A percentile compares a stretch with the other conserved stretches of the same genome.
Evolutionary conservation across 2,329 filamentous ascomycete genomes (phyloP).

Genomic region (Scytalidium sp.): DNA sequence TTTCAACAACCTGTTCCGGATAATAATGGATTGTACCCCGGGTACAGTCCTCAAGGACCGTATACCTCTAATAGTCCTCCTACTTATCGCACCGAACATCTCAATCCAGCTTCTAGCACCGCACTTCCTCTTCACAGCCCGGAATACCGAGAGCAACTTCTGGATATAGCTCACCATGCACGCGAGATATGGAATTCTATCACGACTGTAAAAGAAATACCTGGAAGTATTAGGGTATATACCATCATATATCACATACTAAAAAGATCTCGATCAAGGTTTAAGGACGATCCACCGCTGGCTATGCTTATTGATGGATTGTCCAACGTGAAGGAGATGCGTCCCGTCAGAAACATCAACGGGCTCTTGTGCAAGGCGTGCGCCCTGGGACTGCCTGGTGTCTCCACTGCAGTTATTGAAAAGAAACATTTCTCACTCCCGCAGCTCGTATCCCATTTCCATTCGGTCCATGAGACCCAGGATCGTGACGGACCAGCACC

Average conservation of each 20-base stretch:
- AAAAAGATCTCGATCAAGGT: slow-evolving; percentile 54
- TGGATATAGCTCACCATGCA: slow-evolving; percentile 51
- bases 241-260: slow-evolving; percentile 62
- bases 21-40: slow-evolving; percentile 11
- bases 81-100: slow-evolving; percentile 23
- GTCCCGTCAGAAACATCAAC: slow-evolving; percentile 51
- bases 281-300: slow-evolving; percentile 54
- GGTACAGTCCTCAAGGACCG: slow-evolving; percentile 15
- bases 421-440: slow-evolving; percentile 51
- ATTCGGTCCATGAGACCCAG: slow-evolving; percentile 31
- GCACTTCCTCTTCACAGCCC: slow-evolving; percentile 33
- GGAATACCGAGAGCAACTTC: slow-evolving; percentile 44
- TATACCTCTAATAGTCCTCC: slow-evolving; percentile 20
- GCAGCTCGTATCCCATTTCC: slow-evolving; percentile 58
- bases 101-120: slow-evolving; percentile 13
- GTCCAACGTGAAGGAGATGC: slow-evolving; percentile 54
- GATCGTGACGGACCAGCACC: slow-evolving; percentile 25
- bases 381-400: slow-evolving; percentile 29
- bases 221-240: slow-evolving; percentile 59
- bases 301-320: slow-evolving; percentile 57
- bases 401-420: slow-evolving; percentile 21
- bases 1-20: slow-evolving; percentile 18
- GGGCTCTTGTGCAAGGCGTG: slow-evolving; percentile 55
- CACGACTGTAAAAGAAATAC: slow-evolving; percentile 56
- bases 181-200: slow-evolving; percentile 62